Conservation (phyloP, 2,329 filamentous ascomycete genomes). For the Albophoma yamanashiensis region DNA sequence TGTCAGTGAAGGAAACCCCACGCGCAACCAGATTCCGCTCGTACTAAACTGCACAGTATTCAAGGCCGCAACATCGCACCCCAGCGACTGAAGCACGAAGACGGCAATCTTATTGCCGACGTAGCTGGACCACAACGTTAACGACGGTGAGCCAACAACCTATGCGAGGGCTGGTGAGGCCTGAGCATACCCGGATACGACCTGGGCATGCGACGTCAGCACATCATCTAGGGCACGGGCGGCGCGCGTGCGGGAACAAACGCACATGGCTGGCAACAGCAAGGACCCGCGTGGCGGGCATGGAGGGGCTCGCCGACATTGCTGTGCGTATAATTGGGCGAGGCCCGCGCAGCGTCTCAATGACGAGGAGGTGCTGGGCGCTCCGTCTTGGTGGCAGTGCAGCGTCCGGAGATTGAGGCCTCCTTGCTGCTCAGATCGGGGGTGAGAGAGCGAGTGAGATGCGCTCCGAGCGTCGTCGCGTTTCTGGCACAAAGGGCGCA, state of each 20-base stretch:
- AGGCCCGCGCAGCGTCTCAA: neutral
- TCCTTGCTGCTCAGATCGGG: neutral
- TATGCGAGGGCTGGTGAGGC: neutral
- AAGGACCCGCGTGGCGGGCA: constrained; percentile 59
- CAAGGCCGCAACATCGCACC: constrained; percentile 85
- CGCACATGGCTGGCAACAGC: constrained; percentile 93
- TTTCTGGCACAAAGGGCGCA: neutral
- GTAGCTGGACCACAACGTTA: constrained; percentile 48
- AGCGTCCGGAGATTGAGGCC: neutral
- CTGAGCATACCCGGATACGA: constrained; percentile 29
- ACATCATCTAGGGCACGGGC: neutral
- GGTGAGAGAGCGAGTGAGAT: neutral
- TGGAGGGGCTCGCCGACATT: constrained; percentile 3
- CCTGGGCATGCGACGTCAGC: constrained; percentile 15
- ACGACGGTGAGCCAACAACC: neutral
- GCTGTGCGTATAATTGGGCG: neutral
- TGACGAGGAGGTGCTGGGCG: neutral
- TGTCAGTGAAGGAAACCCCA: constrained; percentile 3
- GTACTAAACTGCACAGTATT: constrained; percentile 97
- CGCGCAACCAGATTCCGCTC: constrained; percentile 17
- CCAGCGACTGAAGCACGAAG: constrained; percentile 85
- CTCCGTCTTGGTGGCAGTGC: neutral
- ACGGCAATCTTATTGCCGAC: constrained; percentile 97
- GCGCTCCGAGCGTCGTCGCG: neutral
- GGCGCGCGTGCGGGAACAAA: constrained; percentile 4